Percentiles rank a stretch among this genome's conserved stretches.
Evolutionary conservation across 2,329 filamentous ascomycete species (phyloP).

Genomic region (Diaporthe caulivora): DNA sequence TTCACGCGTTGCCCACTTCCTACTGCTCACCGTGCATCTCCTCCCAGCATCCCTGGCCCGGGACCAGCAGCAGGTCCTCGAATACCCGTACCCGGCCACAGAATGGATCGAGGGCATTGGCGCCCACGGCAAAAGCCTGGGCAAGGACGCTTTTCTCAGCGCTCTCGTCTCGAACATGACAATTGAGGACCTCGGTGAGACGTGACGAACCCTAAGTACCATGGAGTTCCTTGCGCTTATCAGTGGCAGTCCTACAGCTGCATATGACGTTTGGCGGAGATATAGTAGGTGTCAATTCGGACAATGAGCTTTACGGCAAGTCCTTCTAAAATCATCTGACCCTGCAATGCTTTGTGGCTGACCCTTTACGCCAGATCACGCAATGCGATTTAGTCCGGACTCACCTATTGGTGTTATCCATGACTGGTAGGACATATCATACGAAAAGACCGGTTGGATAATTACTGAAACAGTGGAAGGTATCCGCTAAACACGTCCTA

Average conservation of each 20-base stretch:
- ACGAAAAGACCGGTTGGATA: not conserved
- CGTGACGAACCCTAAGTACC: constrained; percentile 36
- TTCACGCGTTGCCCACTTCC: not conserved
- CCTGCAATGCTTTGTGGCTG: constrained; percentile 31
- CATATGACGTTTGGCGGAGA: constrained; percentile 59
- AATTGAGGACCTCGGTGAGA: constrained; percentile 45
- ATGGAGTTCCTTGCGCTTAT: constrained; percentile 31
- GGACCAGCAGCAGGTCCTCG: not conserved
- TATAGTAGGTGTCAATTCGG: constrained; percentile 53
- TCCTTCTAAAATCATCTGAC: constrained; percentile 28
- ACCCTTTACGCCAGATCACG: constrained; percentile 43
- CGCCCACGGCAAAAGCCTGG: constrained; percentile 24
- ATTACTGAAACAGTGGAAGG: not conserved
- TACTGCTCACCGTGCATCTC: not conserved
- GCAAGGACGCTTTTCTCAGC: constrained; percentile 46
- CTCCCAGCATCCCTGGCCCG: not conserved
- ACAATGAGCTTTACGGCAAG: constrained; percentile 52
- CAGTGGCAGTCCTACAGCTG: constrained; percentile 51
- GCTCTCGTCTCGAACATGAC: constrained; percentile 49
- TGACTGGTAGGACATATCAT: constrained; percentile 50
- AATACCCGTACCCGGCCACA: constrained; percentile 28
- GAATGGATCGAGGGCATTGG: constrained; percentile 31
- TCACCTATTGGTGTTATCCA: constrained; percentile 57
- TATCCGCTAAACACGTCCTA: constrained; percentile 57
- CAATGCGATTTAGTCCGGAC: constrained; percentile 52